Percentiles rank a stretch among this genome's conserved stretches.
Evolutionary conservation across 1,284 basidiomycete species (phyloP).

Genomic region (Pisolithus thermaeus): DNA sequence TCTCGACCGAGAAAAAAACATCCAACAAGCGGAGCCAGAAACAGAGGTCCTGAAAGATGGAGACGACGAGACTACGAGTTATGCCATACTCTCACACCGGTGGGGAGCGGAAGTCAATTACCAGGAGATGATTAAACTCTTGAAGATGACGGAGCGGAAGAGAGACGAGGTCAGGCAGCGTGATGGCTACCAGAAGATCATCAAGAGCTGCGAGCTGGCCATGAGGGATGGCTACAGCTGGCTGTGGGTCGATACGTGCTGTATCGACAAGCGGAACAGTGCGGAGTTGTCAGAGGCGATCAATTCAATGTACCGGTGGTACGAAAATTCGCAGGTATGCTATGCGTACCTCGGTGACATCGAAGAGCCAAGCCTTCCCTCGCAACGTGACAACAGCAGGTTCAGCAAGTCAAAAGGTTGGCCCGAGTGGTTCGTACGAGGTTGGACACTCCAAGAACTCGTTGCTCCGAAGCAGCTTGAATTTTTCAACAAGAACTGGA

Average conservation of each 20-base stretch:
- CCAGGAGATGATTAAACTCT: background rate
- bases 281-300: too few relatives aligned
- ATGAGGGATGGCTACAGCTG: too few relatives aligned
- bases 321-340: conserved; percentile 3
- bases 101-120: background rate
- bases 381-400: background rate
- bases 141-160: background rate
- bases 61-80: background rate
- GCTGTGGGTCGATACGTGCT: too few relatives aligned
- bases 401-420: background rate
- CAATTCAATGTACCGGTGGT: background rate
- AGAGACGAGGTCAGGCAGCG: background rate
- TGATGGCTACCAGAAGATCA: background rate
- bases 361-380: background rate
- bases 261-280: too few relatives aligned
- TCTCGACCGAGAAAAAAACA: background rate
- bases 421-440: background rate
- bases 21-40: background rate
- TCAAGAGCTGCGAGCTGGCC: background rate
- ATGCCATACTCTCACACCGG: background rate
- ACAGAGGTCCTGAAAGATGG: background rate
- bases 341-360: conserved; percentile 2
- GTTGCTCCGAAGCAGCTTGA: too few relatives aligned
- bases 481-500: conserved; percentile 5
- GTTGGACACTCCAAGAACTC: too few relatives aligned